A percentile compares a stretch with the other conserved stretches of the same genome.
These are phyloP conservation scores for Exophiala sideris DNA, from an alignment of 2,329 filamentous ascomycete species.

Conservation along the genomic window DNA sequence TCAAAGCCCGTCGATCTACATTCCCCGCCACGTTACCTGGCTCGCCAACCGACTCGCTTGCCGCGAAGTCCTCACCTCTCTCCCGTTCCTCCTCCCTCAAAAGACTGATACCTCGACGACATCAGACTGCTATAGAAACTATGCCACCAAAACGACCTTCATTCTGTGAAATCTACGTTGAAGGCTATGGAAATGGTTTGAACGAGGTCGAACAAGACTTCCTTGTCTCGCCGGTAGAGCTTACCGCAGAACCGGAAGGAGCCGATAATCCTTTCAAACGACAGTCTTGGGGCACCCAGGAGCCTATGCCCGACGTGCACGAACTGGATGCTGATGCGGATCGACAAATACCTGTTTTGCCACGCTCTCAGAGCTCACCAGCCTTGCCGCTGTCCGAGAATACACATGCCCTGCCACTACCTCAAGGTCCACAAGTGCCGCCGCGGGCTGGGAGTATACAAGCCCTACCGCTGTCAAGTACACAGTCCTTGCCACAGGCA, in stretches of 20 bases:
- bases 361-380: constrained; percentile 4
- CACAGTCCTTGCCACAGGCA: constrained; percentile 11
- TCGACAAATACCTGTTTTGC: not conserved
- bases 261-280: constrained; percentile 5
- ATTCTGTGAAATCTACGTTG: constrained; percentile 27
- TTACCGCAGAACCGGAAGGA: constrained; percentile 11
- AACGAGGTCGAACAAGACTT: constrained; percentile 16
- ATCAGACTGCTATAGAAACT: constrained; percentile 1
- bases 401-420: constrained; percentile 8
- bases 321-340: constrained; percentile 14
- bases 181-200: constrained; percentile 30
- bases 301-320: constrained; percentile 7
- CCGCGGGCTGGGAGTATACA: constrained; percentile 11
- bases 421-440: not conserved
- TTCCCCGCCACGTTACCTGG: constrained; percentile 15
- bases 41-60: constrained; percentile 9
- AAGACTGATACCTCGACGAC: constrained; percentile 18
- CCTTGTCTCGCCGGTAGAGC: not conserved
- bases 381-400: too few relatives aligned
- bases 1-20: constrained; percentile 16
- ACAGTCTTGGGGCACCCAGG: constrained; percentile 5
- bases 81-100: constrained; percentile 21
- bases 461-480: constrained; percentile 11
- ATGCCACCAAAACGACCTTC: constrained; percentile 17
- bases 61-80: constrained; percentile 14